A percentile compares a stretch with the other conserved stretches of the same genome.
Conservation (phyloP, 1,284 basidiomycete species). For the Mycena sp. region DNA sequence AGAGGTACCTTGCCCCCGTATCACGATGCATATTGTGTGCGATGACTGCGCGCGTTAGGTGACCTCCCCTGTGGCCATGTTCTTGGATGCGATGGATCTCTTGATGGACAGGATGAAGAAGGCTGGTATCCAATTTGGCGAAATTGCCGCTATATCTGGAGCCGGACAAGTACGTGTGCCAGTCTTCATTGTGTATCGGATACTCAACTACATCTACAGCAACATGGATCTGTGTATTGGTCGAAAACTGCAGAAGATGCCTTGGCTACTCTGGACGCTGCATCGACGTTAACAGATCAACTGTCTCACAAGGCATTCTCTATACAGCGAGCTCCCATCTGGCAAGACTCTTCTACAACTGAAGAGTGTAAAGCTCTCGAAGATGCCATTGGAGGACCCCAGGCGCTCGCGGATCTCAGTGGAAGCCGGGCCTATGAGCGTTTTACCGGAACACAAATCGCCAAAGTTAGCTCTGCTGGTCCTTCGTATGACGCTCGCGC, state of each 20-base stretch:
- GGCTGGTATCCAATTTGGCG: slow-evolving; percentile 64
- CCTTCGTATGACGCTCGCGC: slow-evolving; percentile 10
- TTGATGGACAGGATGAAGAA: slow-evolving; percentile 76
- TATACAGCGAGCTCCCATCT: slow-evolving; percentile 79
- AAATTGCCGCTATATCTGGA: slow-evolving; percentile 75
- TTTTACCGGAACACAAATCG: slow-evolving; percentile 90
- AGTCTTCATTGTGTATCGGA: not conserved
- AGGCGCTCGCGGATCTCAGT: slow-evolving; percentile 76
- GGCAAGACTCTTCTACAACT: slow-evolving; percentile 92
- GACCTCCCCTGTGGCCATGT: slow-evolving; percentile 85
- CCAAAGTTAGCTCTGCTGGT: slow-evolving; percentile 58
- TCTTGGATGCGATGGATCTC: slow-evolving; percentile 86
- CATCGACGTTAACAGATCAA: slow-evolving; percentile 62
- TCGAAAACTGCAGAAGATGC: slow-evolving; percentile 63
- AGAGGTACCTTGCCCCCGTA: slow-evolving; percentile 49
- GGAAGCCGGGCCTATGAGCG: slow-evolving; percentile 90
- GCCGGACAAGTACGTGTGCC: slow-evolving; percentile 70
- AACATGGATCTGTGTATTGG: slow-evolving; percentile 95
- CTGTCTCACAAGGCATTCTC: slow-evolving; percentile 76
- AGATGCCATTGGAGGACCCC: slow-evolving; percentile 72
- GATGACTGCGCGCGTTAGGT: slow-evolving; percentile 44
- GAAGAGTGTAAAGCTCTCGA: slow-evolving; percentile 80
- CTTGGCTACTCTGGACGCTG: slow-evolving; percentile 65
- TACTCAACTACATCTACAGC: slow-evolving; percentile 55
- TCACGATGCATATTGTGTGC: not conserved